Base-by-base conservation (phyloP, 495 filamentous ascomycete genomes). In the Daldinia bambusicola region DNA sequence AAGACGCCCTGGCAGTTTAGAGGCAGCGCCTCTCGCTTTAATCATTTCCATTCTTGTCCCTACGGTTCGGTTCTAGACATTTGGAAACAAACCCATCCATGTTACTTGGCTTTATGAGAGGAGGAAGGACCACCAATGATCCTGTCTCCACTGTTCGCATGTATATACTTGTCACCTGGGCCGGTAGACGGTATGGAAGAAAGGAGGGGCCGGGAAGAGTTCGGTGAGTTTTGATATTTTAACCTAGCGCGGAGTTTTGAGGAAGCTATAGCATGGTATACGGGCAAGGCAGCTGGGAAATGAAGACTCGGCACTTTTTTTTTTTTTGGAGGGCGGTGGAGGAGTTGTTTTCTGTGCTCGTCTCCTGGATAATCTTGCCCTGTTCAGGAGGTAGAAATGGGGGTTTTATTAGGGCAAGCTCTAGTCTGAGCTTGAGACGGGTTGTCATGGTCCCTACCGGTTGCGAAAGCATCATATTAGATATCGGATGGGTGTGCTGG, bases 191-290 rank as follows among this genome's bases (percentile, higher is more conserved):
- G 60, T 18, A 32, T 14, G 30, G 52, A 38, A 6, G 14, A n/a
- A n/a, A n/a, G n/a, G n/a, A n/a, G 18, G 14, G 31, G 30, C 16
- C 52, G 20, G n/a, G 50, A n/a, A 26, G 48, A 57, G 32, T 41
- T 34, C 40, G 37, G 37, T 37, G 14, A 50, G 60, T 40, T 68
- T 32, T 67, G 48, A 37, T 38, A 50, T 67, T 48, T 65, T 63
- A 31, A 26, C 60, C 61, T 64, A 67, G 64, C 64, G 65, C 56
- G 70, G 70, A 72, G 70, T 72, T 26, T 26, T 72, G 61, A 34
- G 56, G 16, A 20, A n/a, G 32, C 53, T 50, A 50, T 32, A 43
- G 55, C 14, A 55, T 36, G 43, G 22, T 55, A 63, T 10, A 41
- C 34, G 50, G 37, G n/a, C n/a, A 38, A 20, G 55, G 38, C 37